Base-by-base conservation (phyloP, 768 basidiomycete genomes). In the Mycena vulgaris region DNA sequence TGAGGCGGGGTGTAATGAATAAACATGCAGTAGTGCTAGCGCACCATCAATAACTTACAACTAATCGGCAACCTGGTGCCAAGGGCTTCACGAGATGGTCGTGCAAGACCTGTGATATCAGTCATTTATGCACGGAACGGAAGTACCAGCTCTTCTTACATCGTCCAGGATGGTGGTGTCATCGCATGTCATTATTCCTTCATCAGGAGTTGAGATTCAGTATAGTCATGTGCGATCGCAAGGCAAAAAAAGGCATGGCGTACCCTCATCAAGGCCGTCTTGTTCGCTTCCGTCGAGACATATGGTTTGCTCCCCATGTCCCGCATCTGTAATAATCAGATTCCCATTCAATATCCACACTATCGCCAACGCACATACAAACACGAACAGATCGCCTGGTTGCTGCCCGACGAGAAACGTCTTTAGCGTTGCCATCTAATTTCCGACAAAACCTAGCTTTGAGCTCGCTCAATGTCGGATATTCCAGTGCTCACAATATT, bases 371-470 rank as follows among this genome's bases (percentile, higher is more conserved):
- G 42, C 23, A 56, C 53, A 64, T 5, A 56, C 53, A 30, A 64
- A 64, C 21, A 64, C 63, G 53, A 64, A 64, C n/a, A 64, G 28
- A 47, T 64, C 63, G 6, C 63, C 63, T 1, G 42, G 16, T 31
- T 17, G 21, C 21, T 55, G 63, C 1, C 53, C 53, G 7, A 14
- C 30, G 14, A 56, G 16, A 23, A 55, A 64, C 0, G 30, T 55
- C 42, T 27, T 47, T 21, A 64, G 63, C 31, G 16, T 19, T 2
- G 39, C 42, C 52, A 64, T 55, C 63, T 64, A 13, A 8, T 28
- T 52, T 49, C 7, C 21, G 16, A 8, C 3, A 6, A 45, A 42
- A 16, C 28, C 16, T 19, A 17, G 31, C 7, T 30, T 39, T 39
- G 3, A 27, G 37, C n/a, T 27, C 19, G 16, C 8, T 10, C 19